phyloP scores from a whole-genome alignment of 495 filamentous ascomycete genomes.

The Bacidia rubella region DNA sequence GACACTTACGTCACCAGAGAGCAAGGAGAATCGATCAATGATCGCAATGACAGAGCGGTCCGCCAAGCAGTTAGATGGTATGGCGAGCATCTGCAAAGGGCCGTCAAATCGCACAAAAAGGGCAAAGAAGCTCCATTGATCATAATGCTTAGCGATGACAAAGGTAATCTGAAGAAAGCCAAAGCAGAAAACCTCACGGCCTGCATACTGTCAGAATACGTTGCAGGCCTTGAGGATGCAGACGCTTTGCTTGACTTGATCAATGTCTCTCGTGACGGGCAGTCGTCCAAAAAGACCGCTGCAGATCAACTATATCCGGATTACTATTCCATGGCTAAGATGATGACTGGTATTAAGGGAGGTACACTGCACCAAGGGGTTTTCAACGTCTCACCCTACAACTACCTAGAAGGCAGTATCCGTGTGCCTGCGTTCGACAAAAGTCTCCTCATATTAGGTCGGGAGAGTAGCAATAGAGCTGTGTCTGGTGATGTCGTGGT shows the following conservation, averaged over 20 bases:
- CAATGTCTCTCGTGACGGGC: conserved; percentile 54
- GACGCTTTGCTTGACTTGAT: conserved; percentile 91
- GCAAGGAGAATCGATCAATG: conserved; percentile 79
- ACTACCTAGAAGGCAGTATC: conserved; percentile 87
- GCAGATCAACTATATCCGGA: conserved; percentile 69
- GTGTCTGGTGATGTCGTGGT: conserved; percentile 86
- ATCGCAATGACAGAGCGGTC: conserved; percentile 88
- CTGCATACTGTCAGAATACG: conserved; percentile 61
- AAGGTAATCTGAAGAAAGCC: conserved; percentile 71
- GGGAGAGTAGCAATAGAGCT: conserved; percentile 90
- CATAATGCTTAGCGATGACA: conserved; percentile 89
- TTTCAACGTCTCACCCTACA: conserved; percentile 94
- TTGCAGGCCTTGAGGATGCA: conserved; percentile 68
- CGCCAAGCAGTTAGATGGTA: conserved; percentile 85
- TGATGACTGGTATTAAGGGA: conserved; percentile 80
- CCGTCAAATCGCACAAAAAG: conserved; percentile 39
- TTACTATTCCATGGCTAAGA: conserved; percentile 79
- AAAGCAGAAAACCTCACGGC: conserved; percentile 57
- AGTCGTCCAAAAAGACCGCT: conserved; percentile 46
- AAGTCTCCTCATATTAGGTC: conserved; percentile 73
- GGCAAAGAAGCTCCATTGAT: conserved; percentile 55
- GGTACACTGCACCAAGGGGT: conserved; percentile 83
- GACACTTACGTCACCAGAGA: conserved; percentile 75
- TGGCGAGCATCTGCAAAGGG: conserved; percentile 55
- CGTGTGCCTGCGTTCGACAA: conserved; percentile 83